phyloP scores from a whole-genome alignment of 768 basidiomycete species.

The Pleurotus ostreatus region DNA sequence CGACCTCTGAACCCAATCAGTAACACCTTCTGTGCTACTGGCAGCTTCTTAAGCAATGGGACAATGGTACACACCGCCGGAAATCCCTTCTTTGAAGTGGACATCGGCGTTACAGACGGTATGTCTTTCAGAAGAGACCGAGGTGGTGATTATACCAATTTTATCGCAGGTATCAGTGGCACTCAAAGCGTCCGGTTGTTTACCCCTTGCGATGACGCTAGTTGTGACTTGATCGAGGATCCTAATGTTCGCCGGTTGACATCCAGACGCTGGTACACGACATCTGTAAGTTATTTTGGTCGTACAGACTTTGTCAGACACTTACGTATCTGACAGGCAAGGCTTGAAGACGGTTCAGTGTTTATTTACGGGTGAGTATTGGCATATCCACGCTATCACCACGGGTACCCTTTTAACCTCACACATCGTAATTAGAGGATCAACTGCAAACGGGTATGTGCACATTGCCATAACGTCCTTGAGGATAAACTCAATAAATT shows the following conservation, averaged over 20 bases:
- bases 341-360: constrained; percentile 15
- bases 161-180: constrained; percentile 19
- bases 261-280: constrained; percentile 38
- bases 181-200: constrained; percentile 33
- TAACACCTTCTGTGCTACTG: constrained; percentile 40
- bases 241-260: constrained; percentile 27
- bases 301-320: not conserved
- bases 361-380: not conserved
- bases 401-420: not conserved
- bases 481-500: not conserved
- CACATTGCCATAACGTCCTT: not conserved
- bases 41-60: constrained; percentile 36
- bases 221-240: constrained; percentile 33
- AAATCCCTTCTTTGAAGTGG: constrained; percentile 6
- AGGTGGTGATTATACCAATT: not conserved
- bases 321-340: not conserved
- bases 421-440: not conserved
- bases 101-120: constrained; percentile 10
- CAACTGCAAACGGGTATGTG: not conserved
- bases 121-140: not conserved
- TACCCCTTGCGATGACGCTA: constrained; percentile 31
- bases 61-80: constrained; percentile 27
- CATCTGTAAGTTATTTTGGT: constrained; percentile 23
- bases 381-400: too few relatives aligned
- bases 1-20: constrained; percentile 28